phyloP scores from a whole-genome alignment of 202 grass and related monocot genomes.

The Saccharum hybrid region DNA sequence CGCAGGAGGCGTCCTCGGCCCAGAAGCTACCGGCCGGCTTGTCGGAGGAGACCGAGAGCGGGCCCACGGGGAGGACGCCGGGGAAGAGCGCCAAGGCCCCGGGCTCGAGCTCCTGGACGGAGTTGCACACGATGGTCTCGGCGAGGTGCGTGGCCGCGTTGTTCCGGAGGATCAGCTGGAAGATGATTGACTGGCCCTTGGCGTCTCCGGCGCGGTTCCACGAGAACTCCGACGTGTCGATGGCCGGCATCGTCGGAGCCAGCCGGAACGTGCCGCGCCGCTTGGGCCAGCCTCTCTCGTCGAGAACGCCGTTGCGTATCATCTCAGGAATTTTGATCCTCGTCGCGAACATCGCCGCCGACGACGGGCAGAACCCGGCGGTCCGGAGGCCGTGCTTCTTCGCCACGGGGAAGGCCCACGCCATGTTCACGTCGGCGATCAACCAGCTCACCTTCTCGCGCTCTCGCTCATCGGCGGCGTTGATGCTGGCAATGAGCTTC shows the following conservation, averaged over 20 bases:
- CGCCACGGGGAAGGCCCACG: conserved; percentile 31
- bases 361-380: conserved; percentile 39
- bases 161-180: conserved; percentile 41
- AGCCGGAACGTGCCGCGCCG: conserved; percentile 16
- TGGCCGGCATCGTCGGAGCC: conserved; percentile 5
- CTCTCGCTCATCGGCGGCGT: background rate
- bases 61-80: conserved; percentile 30
- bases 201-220: conserved; percentile 42
- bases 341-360: conserved; percentile 26
- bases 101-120: conserved; percentile 44
- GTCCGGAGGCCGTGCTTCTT: conserved; percentile 41
- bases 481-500: conserved; percentile 11
- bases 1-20: conserved; percentile 32
- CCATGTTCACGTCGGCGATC: conserved; percentile 45
- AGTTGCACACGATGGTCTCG: conserved; percentile 58
- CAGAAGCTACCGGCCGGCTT: conserved; percentile 33
- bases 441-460: conserved; percentile 18
- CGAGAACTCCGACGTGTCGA: conserved; percentile 36
- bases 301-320: conserved; percentile 27
- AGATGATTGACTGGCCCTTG: conserved; percentile 24
- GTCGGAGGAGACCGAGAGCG: conserved; percentile 8
- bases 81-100: conserved; percentile 32
- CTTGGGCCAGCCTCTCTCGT: conserved; percentile 21
- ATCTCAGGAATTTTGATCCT: conserved; percentile 37
- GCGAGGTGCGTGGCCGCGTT: conserved; percentile 32